Percentiles rank a stretch among this genome's conserved stretches.
Evolutionary conservation across 805 yeast genomes (phyloP).

Genomic region (Metschnikowia gelsemii): DNA sequence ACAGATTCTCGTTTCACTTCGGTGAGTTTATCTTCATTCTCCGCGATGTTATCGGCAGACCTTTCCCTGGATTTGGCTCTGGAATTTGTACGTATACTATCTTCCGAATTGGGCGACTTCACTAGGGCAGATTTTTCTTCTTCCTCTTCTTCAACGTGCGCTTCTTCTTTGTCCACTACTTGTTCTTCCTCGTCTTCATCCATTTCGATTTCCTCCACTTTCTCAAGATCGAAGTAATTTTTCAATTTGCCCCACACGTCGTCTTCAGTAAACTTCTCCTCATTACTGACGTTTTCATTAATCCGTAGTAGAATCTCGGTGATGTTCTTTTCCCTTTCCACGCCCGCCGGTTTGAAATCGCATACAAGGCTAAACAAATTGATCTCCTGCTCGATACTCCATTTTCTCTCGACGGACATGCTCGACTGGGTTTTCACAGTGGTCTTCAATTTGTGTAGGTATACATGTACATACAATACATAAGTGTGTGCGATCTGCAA

Average conservation of each 20-base stretch:
- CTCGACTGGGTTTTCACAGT: too few relatives aligned
- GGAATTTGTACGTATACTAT: slow-evolving; percentile 1
- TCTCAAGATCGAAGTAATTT: slow-evolving; percentile 54
- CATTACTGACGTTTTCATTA: slow-evolving; percentile 25
- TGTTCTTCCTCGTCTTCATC: slow-evolving; percentile 19
- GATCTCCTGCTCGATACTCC: slow-evolving; percentile 65
- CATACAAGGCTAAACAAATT: slow-evolving; percentile 60
- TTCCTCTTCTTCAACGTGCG: slow-evolving; percentile 1
- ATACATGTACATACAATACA: too few relatives aligned
- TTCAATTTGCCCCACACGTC: slow-evolving; percentile 61
- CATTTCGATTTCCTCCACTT: slow-evolving; percentile 57
- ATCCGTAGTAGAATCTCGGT: slow-evolving; percentile 41
- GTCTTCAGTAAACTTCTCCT: slow-evolving; percentile 36
- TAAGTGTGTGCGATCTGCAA: slow-evolving; percentile 8
- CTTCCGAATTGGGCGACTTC: slow-evolving; percentile 5
- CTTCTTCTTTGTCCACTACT: not conserved
- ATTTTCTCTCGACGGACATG: slow-evolving; percentile 22
- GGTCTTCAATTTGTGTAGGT: too few relatives aligned
- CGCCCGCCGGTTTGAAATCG: slow-evolving; percentile 68
- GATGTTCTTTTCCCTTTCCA: slow-evolving; percentile 44
- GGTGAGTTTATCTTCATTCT: not conserved
- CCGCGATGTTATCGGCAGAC: slow-evolving; percentile 1
- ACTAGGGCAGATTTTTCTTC: not conserved
- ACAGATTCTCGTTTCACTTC: not conserved
- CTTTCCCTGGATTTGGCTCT: slow-evolving; percentile 3